Conservation (phyloP, 2,329 filamentous ascomycete species). For the Neocucurbitaria cava region DNA sequence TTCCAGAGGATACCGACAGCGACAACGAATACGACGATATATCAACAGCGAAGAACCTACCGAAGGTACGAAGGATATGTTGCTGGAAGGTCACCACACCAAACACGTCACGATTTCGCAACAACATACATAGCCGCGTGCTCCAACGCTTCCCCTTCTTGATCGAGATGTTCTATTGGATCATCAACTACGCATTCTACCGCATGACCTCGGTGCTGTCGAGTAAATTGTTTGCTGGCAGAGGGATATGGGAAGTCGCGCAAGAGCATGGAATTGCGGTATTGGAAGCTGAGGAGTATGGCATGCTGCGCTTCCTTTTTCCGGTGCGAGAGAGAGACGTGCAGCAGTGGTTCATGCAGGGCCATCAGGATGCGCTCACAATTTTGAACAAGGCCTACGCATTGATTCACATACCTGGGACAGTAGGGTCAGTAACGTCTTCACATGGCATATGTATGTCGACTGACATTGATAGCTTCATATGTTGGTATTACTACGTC, state of each 20-base stretch:
- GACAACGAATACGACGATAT: slow-evolving; percentile 49
- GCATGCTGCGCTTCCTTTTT: slow-evolving; percentile 59
- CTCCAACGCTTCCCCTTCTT: slow-evolving; percentile 73
- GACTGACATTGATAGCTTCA: slow-evolving; percentile 57
- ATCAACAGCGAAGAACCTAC: slow-evolving; percentile 49
- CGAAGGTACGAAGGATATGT: slow-evolving; percentile 60
- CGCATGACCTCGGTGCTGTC: slow-evolving; percentile 63
- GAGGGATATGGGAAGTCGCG: slow-evolving; percentile 62
- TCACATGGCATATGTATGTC: not conserved
- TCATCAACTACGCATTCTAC: slow-evolving; percentile 70
- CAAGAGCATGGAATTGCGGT: slow-evolving; percentile 63
- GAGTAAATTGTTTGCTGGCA: slow-evolving; percentile 59
- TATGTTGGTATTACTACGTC: slow-evolving; percentile 69
- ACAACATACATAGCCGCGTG: slow-evolving; percentile 66
- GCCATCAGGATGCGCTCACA: slow-evolving; percentile 61
- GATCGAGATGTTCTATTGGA: slow-evolving; percentile 78
- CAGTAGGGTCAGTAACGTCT: slow-evolving; percentile 57
- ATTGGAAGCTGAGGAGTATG: slow-evolving; percentile 62
- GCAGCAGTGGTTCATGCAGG: slow-evolving; percentile 64
- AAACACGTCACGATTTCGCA: slow-evolving; percentile 67
- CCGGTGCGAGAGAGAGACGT: slow-evolving; percentile 61
- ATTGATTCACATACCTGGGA: slow-evolving; percentile 67
- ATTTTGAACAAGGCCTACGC: slow-evolving; percentile 66
- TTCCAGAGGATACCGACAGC: slow-evolving; percentile 41
- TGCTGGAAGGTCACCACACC: slow-evolving; percentile 62